phyloP scores from a whole-genome alignment of 768 basidiomycete species.

The Hydnum rufescens region DNA sequence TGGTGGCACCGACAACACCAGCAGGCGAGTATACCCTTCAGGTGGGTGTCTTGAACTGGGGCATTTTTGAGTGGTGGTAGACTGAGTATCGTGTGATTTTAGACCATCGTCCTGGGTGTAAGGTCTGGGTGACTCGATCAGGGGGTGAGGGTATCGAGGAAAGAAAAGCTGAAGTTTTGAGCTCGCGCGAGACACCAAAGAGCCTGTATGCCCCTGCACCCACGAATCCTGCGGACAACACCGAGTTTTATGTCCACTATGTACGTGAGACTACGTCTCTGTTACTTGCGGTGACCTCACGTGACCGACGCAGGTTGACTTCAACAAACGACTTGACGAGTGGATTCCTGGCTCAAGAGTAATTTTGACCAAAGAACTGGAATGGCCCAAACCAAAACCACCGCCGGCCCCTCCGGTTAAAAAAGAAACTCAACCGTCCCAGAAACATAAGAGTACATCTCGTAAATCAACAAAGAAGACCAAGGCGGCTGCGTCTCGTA shows the following conservation, averaged over 20 bases:
- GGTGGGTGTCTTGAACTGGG: no score
- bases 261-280: neutral
- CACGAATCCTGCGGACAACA: slow-evolving; percentile 45
- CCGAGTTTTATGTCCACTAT: slow-evolving; percentile 95
- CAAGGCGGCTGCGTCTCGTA: slow-evolving; percentile 22
- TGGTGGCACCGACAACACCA: no score
- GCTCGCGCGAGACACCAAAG: slow-evolving; percentile 71
- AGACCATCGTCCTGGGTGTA: slow-evolving; percentile 91
- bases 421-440: slow-evolving; percentile 15
- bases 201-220: slow-evolving; percentile 34
- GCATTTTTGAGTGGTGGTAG: no score
- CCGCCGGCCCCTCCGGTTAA: slow-evolving; percentile 22
- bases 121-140: slow-evolving; percentile 77
- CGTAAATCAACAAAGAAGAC: slow-evolving; percentile 10
- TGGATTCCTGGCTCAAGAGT: slow-evolving; percentile 86
- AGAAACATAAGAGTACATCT: slow-evolving; percentile 7
- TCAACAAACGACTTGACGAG: slow-evolving; percentile 97
- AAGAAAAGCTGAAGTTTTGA: slow-evolving; percentile 87
- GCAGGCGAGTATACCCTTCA: neutral
- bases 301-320: slow-evolving; percentile 38
- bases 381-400: slow-evolving; percentile 85
- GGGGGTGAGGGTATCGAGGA: slow-evolving; percentile 63
- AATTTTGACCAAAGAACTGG: slow-evolving; percentile 65
- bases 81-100: neutral
- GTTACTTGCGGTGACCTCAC: neutral